These are phyloP conservation scores for Carex myosuroides DNA, from an alignment of 176 grass and related monocot genomes.

Conservation along the genomic window DNA sequence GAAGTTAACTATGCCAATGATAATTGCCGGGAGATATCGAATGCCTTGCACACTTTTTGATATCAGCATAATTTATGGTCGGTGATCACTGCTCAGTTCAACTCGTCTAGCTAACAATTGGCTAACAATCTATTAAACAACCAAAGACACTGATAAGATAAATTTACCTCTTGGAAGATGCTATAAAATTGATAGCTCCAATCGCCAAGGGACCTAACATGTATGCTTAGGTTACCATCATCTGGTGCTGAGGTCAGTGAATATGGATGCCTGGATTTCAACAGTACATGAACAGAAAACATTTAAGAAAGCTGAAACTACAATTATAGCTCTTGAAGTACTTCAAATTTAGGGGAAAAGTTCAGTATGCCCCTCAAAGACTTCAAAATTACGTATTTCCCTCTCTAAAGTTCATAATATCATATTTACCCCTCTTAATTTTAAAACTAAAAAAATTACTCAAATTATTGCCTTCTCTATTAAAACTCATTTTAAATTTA, in stretches of 20 bases:
- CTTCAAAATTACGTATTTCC: too few relatives aligned
- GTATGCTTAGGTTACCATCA: conserved; percentile 56
- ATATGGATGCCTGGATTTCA: conserved; percentile 55
- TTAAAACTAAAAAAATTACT: too few relatives aligned
- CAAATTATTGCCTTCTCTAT: too few relatives aligned
- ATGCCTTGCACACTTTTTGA: not conserved
- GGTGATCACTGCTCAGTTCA: not conserved
- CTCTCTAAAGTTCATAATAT: too few relatives aligned
- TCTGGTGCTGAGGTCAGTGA: conserved; percentile 67
- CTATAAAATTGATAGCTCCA: conserved; percentile 69
- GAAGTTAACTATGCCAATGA: not conserved
- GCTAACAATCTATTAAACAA: not conserved
- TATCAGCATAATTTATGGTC: not conserved
- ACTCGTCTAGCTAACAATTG: not conserved
- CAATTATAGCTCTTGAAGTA: conserved; percentile 23
- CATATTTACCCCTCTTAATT: too few relatives aligned
- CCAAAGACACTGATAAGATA: not conserved
- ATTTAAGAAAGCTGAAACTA: conserved; percentile 13
- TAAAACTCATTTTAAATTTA: too few relatives aligned
- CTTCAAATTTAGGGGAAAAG: not conserved
- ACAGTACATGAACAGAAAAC: conserved; percentile 1
- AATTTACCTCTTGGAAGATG: conserved; percentile 43
- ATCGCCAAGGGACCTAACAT: conserved; percentile 64
- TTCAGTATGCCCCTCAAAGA: too few relatives aligned
- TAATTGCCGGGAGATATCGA: not conserved